Conservation (phyloP, 1,284 basidiomycete genomes). For the Moesziomyces antarcticus region DNA sequence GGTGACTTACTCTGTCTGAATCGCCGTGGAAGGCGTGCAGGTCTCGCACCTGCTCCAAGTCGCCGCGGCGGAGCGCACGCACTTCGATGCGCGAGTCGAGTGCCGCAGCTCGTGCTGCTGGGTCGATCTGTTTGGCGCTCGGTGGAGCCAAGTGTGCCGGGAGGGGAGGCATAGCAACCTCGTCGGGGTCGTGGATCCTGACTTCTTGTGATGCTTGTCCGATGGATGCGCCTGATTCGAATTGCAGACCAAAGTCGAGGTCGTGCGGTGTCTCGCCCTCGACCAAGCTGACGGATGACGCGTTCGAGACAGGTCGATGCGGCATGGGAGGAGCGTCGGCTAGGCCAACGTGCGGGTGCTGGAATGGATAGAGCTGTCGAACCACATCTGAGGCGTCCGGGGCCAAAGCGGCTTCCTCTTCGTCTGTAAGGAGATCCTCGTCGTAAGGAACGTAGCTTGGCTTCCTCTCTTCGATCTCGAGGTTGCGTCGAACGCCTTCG, state of each 20-base stretch:
- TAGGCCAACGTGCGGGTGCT: conserved; percentile 6
- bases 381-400: conserved; percentile 23
- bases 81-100: conserved; percentile 59
- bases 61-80: conserved; percentile 49
- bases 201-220: conserved; percentile 14
- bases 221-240: conserved; percentile 14
- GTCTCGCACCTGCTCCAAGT: conserved; percentile 63
- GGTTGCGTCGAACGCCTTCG: conserved; percentile 54
- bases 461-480: conserved; percentile 51
- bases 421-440: conserved; percentile 42
- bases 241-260: conserved; percentile 37
- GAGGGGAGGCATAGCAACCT: conserved; percentile 20
- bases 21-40: conserved; percentile 62
- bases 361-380: conserved; percentile 39
- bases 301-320: conserved; percentile 49
- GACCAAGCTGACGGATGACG: conserved; percentile 43
- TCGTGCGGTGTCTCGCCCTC: conserved; percentile 50
- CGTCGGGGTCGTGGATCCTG: conserved; percentile 24
- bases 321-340: conserved; percentile 14
- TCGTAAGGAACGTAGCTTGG: conserved; percentile 49
- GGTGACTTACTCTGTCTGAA: conserved; percentile 57
- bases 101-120: conserved; percentile 53
- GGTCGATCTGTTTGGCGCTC: conserved; percentile 33
- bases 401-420: conserved; percentile 23
- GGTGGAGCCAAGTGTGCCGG: conserved; percentile 13